Evolutionary conservation across 805 yeast genomes (phyloP), one percentile per base, ranked within the genome.

Genomic region (Citeromyces matritensis): DNA sequence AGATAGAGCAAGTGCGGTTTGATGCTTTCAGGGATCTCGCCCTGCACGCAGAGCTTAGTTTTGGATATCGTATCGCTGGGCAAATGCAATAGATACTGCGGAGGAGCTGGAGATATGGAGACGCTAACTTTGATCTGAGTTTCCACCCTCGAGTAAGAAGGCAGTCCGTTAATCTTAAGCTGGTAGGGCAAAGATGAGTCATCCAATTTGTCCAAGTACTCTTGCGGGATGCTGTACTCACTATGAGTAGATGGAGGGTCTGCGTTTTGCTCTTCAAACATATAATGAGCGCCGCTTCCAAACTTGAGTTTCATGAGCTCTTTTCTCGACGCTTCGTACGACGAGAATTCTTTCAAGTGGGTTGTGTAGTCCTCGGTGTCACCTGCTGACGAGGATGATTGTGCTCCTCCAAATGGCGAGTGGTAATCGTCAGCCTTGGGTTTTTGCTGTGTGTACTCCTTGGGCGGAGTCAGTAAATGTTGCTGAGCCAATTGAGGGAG

Each of bases 51-150:
- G 39, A 82, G 69, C 47, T 85, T 82, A 37, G 88, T 81, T 49
- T 86, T 84, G 9, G 94, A 76, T 31, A 88, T 79, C 24, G 93
- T 72, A 49, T 85, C 94, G 34, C 83, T 68, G 5, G 97, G 94
- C 30, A 91, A 55, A 48, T 83, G 91, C 23, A 91, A 55, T 31
- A 82, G 55, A 31, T 65, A 61, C 42, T 83, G 79, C 4, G 70
- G 64, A 1, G 94, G 94, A 1, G 88, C 71, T 1, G 95, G 94
- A 21, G 73, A 64, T 28, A 88, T 57, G 6, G 65, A 49, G 13
- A 88, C 54, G 28, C 65, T 64, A 27, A 93, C 58, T 50, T 84
- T 86, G 48, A 91, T 83, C 55, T 91, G 98, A 10, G 96, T 88
- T 54, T 88, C 98, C 5, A 88, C 98, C 40, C 98, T 69, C 9